Evolutionary conservation across 192 early-diverging fungal genomes (phyloP).

Genomic region (Gigaspora rosea): DNA sequence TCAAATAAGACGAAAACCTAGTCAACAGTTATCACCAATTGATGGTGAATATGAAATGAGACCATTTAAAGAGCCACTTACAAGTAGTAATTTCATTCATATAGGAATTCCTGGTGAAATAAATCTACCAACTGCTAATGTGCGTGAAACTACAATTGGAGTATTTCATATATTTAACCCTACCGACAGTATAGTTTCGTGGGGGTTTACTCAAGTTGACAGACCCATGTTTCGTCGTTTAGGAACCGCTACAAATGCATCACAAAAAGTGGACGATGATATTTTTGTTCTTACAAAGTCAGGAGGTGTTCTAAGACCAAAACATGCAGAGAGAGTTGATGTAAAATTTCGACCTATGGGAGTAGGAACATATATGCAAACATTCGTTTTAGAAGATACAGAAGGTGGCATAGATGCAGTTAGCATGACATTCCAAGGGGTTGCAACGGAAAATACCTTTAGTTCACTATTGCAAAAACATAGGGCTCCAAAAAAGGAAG

Average conservation of each 20-base stretch:
- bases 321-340: constrained; percentile 22
- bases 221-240: constrained; percentile 16
- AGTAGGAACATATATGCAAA: constrained; percentile 21
- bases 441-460: constrained; percentile 13
- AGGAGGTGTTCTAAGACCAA: constrained; percentile 9
- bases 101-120: constrained; percentile 18
- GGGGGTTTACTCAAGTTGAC: background rate
- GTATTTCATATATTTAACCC: constrained; percentile 29
- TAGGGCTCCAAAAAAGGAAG: constrained; percentile 2
- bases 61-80: constrained; percentile 8
- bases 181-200: background rate
- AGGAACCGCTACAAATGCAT: background rate
- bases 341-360: constrained; percentile 13
- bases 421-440: constrained; percentile 2
- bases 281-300: background rate
- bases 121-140: constrained; percentile 9
- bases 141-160: constrained; percentile 11
- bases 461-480: constrained; percentile 9
- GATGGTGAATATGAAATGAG: constrained; percentile 12
- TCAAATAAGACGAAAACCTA: background rate
- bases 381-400: constrained; percentile 20
- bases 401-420: background rate
- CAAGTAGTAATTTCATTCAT: constrained; percentile 16
- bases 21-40: background rate
- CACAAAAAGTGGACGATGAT: constrained; percentile 8